Evolutionary conservation across 495 filamentous ascomycete genomes (phyloP), one percentile per base, ranked within the genome.

Genomic region (Hyphodiscus hymeniophilus): DNA sequence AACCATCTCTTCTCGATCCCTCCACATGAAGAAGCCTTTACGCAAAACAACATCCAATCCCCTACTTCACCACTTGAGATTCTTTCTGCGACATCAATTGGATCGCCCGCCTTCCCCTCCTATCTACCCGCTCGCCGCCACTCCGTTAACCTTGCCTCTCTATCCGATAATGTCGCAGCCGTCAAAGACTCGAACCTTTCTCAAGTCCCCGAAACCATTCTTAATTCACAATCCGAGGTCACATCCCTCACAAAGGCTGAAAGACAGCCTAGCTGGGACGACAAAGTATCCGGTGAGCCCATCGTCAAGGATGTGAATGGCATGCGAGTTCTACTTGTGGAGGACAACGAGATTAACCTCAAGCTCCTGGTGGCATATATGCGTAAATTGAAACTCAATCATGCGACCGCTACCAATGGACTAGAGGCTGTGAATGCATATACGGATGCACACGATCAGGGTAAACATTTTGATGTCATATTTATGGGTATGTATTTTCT

Each of bases 271-370:
- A 36, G 33, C 12, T 18, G 16, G 13, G 33, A 36, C 12, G 33
- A n/a, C 11, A 40, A 40, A 12, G 17, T 17, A 11, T 40, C 12
- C 16, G 33, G 12, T 36, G 33, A n/a, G 6, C 33, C 16, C 3
- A 67, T 28, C 26, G 26, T 28, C 5, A 53, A 61, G 52, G 12
- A 72, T 66, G 31, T 59, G 64, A 12, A 60, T 56, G 31, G 64
- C 15, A 15, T 31, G 15, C 59, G 52, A 0, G 67, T 86, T 4
- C 71, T 87, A 0, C 72, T 87, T 0, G 84, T 87, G 0, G 84
- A 89, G 48, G 84, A 89, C 55, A 89, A 89, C 58, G 66, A 71
- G 3, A 86, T 89, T 55, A 89, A 89, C 52, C 73, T 87, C 28
- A 80, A 76, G n/a, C 65, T 87, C 0, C 73, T 87, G 38, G 64